Conservation (phyloP, 176 grass and related monocot genomes). For the Musa acuminata region DNA sequence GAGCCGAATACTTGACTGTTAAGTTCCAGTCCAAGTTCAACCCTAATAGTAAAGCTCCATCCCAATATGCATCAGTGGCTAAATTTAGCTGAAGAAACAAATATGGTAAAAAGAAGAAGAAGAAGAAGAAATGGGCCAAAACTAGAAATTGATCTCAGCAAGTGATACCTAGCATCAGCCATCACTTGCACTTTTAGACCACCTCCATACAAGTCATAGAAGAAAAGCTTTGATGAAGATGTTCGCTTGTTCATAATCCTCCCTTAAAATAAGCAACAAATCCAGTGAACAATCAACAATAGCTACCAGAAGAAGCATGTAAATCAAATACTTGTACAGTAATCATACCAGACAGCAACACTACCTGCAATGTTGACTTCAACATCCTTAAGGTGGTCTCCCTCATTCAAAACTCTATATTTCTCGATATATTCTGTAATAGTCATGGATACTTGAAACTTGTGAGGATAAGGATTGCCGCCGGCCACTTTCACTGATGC, state of each 20-base stretch:
- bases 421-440: conserved; percentile 55
- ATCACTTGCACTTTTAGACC: conserved; percentile 90
- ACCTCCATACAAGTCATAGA: conserved; percentile 71
- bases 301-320: neutral
- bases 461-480: conserved; percentile 72
- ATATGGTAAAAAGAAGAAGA: neutral
- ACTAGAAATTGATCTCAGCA: neutral
- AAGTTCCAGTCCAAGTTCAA: no score
- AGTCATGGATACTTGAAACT: conserved; percentile 47
- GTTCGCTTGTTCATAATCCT: conserved; percentile 95
- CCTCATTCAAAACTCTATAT: conserved; percentile 44
- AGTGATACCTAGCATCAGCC: conserved; percentile 73
- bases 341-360: neutral
- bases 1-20: neutral
- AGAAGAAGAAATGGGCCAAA: neutral
- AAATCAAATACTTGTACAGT: neutral
- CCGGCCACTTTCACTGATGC: conserved; percentile 31
- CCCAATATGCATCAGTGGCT: no score
- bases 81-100: no score
- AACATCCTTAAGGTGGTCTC: conserved; percentile 39
- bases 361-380: conserved; percentile 63
- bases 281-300: conserved; percentile 4
- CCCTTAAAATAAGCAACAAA: conserved; percentile 36
- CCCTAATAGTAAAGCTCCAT: no score
- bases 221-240: conserved; percentile 81